Evolutionary conservation across 2,329 filamentous ascomycete genomes (phyloP), one percentile per base, ranked within the genome.

Genomic region (Colletotrichum sp.): DNA sequence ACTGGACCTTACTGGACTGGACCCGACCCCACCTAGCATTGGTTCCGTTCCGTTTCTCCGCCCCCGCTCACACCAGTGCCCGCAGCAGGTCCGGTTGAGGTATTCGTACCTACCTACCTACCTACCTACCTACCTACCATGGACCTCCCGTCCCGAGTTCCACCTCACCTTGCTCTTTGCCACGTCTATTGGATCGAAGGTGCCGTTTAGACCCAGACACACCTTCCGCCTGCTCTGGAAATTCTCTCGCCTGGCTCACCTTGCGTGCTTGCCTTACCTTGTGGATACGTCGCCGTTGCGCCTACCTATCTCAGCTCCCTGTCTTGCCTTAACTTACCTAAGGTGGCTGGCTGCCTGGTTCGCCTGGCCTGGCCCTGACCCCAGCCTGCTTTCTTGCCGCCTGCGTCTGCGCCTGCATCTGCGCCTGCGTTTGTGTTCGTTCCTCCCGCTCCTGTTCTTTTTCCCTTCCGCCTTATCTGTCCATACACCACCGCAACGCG

Each of bases 401-500:
- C 63, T 61, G 36, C 43, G 32, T 34, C 58, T 55, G 24, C 61
- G 21, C 52, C 68, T 63, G 57, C 68, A 30, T 52, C 67, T 55
- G 57, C 67, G 58, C 67, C 34, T 64, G 36, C 57, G 67, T 48
- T 13, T 72, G n/a, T 64, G 34, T 60, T 16, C 16, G 60, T 43
- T 15, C 67, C 26, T 61, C 67, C 55, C 55, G 52, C 52, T 61
- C 52, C 67, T 60, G 26, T 10, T 24, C 34, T 61, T 61, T 61
- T 69, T 43, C 21, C 55, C 21, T 21, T 48, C 24, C 48, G 18
- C 32, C 66, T 52, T 38, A 55, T 73, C 36, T 60, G 34, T 48
- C 63, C 67, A 43, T 34, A 65, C 66, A 36, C 30, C 66, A 68
- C 57, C 66, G n/a, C 66, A 71, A 74, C 72, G 68, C 72, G 72